These are phyloP conservation scores for Pseudogymnoascus sp. DNA, from an alignment of 2,329 filamentous ascomycete species.

Conservation along the genomic window DNA sequence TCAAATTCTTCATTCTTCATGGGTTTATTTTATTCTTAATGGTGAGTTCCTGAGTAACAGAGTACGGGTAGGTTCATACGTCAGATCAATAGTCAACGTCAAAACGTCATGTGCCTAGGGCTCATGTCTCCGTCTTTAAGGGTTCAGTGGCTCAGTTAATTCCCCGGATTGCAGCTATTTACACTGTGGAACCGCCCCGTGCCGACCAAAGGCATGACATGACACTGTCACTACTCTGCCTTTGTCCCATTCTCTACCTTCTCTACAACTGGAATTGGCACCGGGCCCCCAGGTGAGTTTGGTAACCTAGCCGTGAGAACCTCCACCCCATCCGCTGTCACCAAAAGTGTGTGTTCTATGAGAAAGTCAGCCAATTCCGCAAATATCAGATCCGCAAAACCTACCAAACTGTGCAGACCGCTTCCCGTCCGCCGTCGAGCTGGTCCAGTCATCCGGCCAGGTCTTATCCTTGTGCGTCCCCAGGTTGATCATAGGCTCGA, in stretches of 20 bases:
- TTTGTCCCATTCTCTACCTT: constrained; percentile 15
- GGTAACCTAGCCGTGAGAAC: constrained; percentile 57
- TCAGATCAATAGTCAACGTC: background rate
- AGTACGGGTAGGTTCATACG: background rate
- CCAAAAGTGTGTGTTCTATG: constrained; percentile 69
- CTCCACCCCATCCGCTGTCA: constrained; percentile 76
- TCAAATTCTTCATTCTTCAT: background rate
- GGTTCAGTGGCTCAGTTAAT: background rate
- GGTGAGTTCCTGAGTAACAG: background rate
- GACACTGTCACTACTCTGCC: background rate
- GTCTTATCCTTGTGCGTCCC: constrained; percentile 88
- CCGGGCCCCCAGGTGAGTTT: constrained; percentile 65
- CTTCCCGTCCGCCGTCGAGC: constrained; percentile 82
- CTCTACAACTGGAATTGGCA: constrained; percentile 44
- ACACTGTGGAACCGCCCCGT: background rate
- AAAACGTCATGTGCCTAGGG: background rate
- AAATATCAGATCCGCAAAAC: constrained; percentile 23
- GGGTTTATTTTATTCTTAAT: background rate
- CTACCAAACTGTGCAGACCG: constrained; percentile 85
- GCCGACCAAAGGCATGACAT: background rate
- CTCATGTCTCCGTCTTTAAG: background rate
- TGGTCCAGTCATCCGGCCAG: constrained; percentile 99
- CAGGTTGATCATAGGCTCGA: constrained; percentile 95
- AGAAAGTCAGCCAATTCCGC: constrained; percentile 15
- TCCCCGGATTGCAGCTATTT: background rate